phyloP scores from a whole-genome alignment of 176 grass and related monocot genomes.

The bread wheat (Triticum aestivum) region DNA sequence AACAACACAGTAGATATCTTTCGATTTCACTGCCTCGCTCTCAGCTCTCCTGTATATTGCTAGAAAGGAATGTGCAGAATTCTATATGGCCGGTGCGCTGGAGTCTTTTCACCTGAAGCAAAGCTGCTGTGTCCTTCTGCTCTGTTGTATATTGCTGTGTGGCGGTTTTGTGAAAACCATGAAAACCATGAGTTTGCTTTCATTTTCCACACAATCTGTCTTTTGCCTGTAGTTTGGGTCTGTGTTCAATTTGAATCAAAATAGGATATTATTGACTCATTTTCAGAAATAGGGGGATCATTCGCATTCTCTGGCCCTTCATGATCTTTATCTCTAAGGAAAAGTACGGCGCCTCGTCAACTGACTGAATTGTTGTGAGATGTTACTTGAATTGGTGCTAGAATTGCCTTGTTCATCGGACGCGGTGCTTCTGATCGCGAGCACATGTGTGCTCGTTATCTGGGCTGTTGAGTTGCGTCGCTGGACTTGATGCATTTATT shows the following conservation, averaged over 20 bases:
- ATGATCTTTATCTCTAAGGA: not conserved
- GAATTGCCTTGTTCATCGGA: too few species aligned
- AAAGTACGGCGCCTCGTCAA: not conserved
- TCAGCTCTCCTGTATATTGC: not conserved
- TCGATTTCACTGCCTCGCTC: slow-evolving; percentile 19
- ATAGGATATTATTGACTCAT: not conserved
- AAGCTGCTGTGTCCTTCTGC: not conserved
- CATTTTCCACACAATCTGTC: not conserved
- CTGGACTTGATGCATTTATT: too few species aligned
- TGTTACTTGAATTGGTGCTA: not conserved
- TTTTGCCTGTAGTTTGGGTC: not conserved
- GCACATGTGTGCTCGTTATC: too few species aligned
- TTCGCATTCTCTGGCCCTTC: not conserved
- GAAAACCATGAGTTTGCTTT: slow-evolving; percentile 13
- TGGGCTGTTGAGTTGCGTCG: too few species aligned
- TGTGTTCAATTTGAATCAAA: not conserved
- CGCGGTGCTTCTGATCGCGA: too few species aligned
- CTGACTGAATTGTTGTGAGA: not conserved
- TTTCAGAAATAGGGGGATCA: not conserved
- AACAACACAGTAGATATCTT: slow-evolving; percentile 29
- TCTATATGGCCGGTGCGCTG: slow-evolving; percentile 4
- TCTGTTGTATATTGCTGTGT: slow-evolving; percentile 15
- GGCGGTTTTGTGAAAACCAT: not conserved
- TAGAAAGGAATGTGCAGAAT: slow-evolving; percentile 28
- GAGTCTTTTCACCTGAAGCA: slow-evolving; percentile 1